Percentiles rank a stretch among this genome's conserved stretches.
phyloP scores from a whole-genome alignment of 2,329 filamentous ascomycete species.

The Neurospora crassa region DNA sequence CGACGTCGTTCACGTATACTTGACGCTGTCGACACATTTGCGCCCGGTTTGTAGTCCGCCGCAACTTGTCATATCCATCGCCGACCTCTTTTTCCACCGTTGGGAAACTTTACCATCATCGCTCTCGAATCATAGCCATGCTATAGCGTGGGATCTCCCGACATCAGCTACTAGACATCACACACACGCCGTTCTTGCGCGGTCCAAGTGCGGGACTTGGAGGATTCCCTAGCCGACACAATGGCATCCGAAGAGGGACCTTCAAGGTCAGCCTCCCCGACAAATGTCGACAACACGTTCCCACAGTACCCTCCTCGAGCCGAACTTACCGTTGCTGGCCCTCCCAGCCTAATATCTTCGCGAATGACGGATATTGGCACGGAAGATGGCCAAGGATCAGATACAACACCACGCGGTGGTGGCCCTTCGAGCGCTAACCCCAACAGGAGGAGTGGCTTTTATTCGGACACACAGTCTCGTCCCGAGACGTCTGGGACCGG shows the following conservation, averaged over 20 bases:
- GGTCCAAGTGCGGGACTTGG: not conserved
- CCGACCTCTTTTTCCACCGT: not conserved
- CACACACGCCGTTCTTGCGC: not conserved
- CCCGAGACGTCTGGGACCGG: conserved; percentile 46
- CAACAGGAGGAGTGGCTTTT: conserved; percentile 28
- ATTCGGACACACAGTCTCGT: conserved; percentile 37
- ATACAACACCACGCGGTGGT: conserved; percentile 23
- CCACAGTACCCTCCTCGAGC: conserved; percentile 30
- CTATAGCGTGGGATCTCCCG: not conserved
- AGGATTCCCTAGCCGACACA: not conserved
- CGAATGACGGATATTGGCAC: conserved; percentile 58
- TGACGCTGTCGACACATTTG: not conserved
- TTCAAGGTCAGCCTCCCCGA: conserved; percentile 26
- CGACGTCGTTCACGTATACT: not conserved
- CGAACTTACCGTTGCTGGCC: conserved; percentile 31
- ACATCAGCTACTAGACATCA: not conserved
- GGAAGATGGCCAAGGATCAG: conserved; percentile 41
- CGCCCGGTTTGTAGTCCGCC: not conserved
- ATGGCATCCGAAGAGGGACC: conserved; percentile 23
- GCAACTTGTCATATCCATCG: not conserved
- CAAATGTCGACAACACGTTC: conserved; percentile 23
- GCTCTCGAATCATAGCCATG: not conserved
- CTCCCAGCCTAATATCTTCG: conserved; percentile 60
- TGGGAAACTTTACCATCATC: not conserved
- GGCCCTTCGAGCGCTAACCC: conserved; percentile 13